These are phyloP conservation scores for Mucor plumbeus DNA, from an alignment of 371 early-diverging fungal species.

Conservation along the genomic window DNA sequence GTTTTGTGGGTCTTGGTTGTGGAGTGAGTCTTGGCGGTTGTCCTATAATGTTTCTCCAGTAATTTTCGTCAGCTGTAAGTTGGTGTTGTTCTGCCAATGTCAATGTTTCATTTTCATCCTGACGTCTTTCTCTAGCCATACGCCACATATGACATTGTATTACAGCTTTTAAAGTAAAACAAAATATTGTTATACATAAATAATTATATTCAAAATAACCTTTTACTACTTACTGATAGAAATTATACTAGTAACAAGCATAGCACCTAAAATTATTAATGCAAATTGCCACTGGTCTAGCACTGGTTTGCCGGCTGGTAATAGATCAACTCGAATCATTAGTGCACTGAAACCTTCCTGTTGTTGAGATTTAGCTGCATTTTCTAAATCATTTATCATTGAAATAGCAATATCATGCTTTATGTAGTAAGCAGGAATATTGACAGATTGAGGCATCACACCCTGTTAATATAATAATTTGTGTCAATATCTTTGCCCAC, in stretches of 20 bases:
- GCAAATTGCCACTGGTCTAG: slow-evolving; percentile 61
- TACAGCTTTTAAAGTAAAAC: slow-evolving; percentile 8
- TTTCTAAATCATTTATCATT: slow-evolving; percentile 25
- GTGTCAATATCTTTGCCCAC: background rate
- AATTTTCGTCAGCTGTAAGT: slow-evolving; percentile 13
- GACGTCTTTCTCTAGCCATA: background rate
- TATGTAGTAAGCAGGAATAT: slow-evolving; percentile 39
- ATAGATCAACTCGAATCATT: slow-evolving; percentile 33
- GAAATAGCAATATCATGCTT: slow-evolving; percentile 26
- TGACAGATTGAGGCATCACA: slow-evolving; percentile 27
- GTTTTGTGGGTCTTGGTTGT: background rate
- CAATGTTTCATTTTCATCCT: slow-evolving; percentile 10
- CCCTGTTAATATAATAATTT: slow-evolving; percentile 17
- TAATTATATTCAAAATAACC: background rate
- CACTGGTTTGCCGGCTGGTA: slow-evolving; percentile 27
- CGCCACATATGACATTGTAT: slow-evolving; percentile 34
- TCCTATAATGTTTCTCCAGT: slow-evolving; percentile 22
- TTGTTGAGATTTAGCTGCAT: slow-evolving; percentile 8
- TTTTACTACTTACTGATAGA: slow-evolving; percentile 36
- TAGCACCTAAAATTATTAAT: slow-evolving; percentile 47
- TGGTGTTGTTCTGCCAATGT: slow-evolving; percentile 21
- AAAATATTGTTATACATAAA: background rate
- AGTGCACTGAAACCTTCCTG: background rate
- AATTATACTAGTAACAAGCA: slow-evolving; percentile 46
- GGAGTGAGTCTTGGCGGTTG: slow-evolving; percentile 5